Evolutionary conservation across 176 grass and related monocot genomes (phyloP).

Genomic region (Carex cristatella): DNA sequence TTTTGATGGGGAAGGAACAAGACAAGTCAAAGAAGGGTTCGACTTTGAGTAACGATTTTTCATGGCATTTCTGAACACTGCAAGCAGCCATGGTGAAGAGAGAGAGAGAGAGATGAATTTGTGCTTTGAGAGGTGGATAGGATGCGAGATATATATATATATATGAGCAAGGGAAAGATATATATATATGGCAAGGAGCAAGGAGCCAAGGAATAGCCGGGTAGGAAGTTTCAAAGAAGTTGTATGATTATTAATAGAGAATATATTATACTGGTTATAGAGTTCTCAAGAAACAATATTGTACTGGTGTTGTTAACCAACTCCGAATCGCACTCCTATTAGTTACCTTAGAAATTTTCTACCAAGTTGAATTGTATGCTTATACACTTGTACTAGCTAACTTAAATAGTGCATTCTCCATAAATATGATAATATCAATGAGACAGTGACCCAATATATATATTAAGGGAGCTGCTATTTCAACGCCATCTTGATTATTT

Average conservation of each 20-base stretch:
- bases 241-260: not conserved
- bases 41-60: not conserved
- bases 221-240: constrained; percentile 40
- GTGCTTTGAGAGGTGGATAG: not conserved
- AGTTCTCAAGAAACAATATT: too few relatives aligned
- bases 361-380: too few relatives aligned
- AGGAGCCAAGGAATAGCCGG: not conserved
- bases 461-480: too few relatives aligned
- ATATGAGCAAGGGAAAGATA: constrained; percentile 32
- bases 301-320: too few relatives aligned
- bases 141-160: constrained; percentile 30
- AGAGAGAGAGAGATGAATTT: not conserved
- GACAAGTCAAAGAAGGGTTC: not conserved
- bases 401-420: too few relatives aligned
- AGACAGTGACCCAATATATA: too few relatives aligned
- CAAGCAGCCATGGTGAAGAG: constrained; percentile 52
- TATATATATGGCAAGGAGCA: not conserved
- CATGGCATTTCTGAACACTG: constrained; percentile 54
- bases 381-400: too few relatives aligned
- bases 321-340: too few relatives aligned
- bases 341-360: not conserved
- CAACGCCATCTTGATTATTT: too few relatives aligned
- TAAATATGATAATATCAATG: too few relatives aligned
- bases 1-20: not conserved
- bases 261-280: too few relatives aligned